Conservation (phyloP, 164 flowering plant genomes). For the Umbellularia californica region DNA sequence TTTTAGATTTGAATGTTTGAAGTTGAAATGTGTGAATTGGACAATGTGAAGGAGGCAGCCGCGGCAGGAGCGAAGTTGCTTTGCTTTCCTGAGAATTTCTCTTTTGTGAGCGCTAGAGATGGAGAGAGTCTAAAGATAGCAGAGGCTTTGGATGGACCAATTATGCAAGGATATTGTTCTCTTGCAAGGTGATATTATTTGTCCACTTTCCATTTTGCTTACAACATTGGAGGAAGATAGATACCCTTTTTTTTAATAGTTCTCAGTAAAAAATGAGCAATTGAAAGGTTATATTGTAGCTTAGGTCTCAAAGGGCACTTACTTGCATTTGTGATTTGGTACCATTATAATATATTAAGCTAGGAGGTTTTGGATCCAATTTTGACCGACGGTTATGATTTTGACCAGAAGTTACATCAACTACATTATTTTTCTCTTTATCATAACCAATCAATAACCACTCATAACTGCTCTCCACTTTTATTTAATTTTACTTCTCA, state of each 20-base stretch:
- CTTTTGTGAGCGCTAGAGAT: slow-evolving; percentile 50
- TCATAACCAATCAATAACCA: no score
- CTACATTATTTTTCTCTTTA: no score
- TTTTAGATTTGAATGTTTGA: neutral
- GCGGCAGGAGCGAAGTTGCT: slow-evolving; percentile 83
- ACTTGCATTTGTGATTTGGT: neutral
- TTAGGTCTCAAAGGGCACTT: neutral
- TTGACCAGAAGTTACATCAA: no score
- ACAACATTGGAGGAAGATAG: neutral
- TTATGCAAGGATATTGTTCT: slow-evolving; percentile 71
- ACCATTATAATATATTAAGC: no score
- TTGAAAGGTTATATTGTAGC: neutral
- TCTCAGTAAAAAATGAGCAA: neutral
- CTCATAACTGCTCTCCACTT: no score
- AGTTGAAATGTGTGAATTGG: neutral
- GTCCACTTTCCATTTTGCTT: neutral
- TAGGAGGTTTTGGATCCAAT: no score
- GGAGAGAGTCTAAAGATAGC: slow-evolving; percentile 78
- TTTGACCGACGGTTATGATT: no score
- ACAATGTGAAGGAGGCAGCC: slow-evolving; percentile 66
- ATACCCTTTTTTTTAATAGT: neutral
- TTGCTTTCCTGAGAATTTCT: slow-evolving; percentile 84
- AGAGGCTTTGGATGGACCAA: slow-evolving; percentile 80
- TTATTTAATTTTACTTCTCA: no score
- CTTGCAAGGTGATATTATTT: slow-evolving; percentile 61